Percentiles rank a stretch among this genome's conserved stretches.
phyloP scores from a whole-genome alignment of 139 green algal genomes.

The Desmodesmus armatus region DNA sequence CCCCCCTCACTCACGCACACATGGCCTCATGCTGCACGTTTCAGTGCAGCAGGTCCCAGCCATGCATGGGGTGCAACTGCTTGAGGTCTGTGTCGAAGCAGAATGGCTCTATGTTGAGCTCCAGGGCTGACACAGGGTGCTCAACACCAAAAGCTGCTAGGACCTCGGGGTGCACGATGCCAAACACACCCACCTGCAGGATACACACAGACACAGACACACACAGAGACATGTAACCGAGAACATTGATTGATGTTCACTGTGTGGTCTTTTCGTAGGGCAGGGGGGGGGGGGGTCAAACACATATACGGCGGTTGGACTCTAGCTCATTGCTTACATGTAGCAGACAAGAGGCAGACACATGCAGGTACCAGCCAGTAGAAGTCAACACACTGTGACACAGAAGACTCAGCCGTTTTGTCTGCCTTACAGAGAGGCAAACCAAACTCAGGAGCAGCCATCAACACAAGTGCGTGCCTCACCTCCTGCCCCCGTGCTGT shows the following conservation, averaged over 20 bases:
- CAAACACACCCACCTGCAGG: slow-evolving; percentile 86
- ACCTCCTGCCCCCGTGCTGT: slow-evolving; percentile 55
- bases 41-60: slow-evolving; percentile 38
- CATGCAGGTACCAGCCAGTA: not conserved
- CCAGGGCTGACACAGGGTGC: slow-evolving; percentile 91
- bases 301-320: no score
- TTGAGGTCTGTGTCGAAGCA: slow-evolving; percentile 85
- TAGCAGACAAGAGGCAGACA: not conserved
- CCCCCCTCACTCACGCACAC: no score
- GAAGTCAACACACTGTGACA: no score
- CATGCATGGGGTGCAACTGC: slow-evolving; percentile 23
- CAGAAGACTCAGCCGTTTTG: no score
- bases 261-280: no score
- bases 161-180: slow-evolving; percentile 95
- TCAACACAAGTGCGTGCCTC: slow-evolving; percentile 32
- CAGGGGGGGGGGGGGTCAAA: no score
- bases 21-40: no score
- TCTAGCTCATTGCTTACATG: no score
- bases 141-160: slow-evolving; percentile 91
- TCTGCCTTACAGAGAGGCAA: no score
- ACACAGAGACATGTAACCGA: not conserved
- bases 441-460: no score
- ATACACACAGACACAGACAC: no score
- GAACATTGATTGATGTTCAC: not conserved
- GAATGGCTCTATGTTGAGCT: slow-evolving; percentile 96